Evolutionary conservation across 257 asterid genomes (phyloP).

Genomic region (Solanum etuberosum): DNA sequence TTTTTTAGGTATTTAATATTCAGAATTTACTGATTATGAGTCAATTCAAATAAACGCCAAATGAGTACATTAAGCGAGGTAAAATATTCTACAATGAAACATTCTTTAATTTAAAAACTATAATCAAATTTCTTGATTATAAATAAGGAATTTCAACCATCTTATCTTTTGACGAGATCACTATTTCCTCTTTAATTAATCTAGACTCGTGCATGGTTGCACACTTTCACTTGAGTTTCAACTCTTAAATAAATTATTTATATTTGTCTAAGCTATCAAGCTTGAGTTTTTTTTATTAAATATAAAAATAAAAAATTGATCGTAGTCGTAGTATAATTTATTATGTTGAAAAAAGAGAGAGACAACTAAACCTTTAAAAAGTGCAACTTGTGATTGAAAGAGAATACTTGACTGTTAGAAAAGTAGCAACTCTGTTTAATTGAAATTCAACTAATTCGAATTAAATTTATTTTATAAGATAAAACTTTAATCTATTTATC

Average conservation of each 20-base stretch:
- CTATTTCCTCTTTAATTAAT: neutral
- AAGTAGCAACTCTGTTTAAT: too few relatives aligned
- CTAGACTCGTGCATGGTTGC: neutral
- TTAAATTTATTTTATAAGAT: too few relatives aligned
- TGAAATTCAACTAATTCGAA: too few relatives aligned
- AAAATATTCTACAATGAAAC: neutral
- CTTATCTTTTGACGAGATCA: too few relatives aligned
- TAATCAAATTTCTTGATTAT: too few relatives aligned
- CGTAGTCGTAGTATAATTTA: neutral
- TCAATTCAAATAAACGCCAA: too few relatives aligned
- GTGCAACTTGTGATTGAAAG: neutral
- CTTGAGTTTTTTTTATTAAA: neutral
- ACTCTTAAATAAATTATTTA: neutral
- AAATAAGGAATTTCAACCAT: too few relatives aligned
- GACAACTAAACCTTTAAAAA: neutral
- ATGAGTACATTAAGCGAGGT: neutral
- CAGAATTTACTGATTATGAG: neutral
- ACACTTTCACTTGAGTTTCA: neutral
- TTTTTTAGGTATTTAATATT: too few relatives aligned
- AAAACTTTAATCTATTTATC: rapidly evolving
- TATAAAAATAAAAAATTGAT: neutral
- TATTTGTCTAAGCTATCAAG: neutral
- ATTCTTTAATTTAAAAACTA: neutral
- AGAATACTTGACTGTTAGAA: neutral
- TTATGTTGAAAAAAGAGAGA: neutral